Conservation (phyloP, 805 yeast genomes). For the Ogataea nakhonphanomensis region DNA sequence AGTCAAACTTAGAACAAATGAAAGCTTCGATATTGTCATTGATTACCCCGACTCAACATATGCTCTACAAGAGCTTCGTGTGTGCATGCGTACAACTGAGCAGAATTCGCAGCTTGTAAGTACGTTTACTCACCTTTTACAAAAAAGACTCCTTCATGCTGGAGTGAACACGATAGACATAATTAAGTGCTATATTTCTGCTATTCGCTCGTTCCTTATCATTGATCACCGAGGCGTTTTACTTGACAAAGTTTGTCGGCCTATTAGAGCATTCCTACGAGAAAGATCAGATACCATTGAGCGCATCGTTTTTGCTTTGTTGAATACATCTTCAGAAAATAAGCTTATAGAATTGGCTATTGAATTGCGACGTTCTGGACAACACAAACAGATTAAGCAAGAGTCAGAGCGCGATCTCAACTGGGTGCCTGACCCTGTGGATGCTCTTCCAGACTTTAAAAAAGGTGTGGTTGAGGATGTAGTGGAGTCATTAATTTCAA, state of each 20-base stretch:
- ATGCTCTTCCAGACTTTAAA: constrained; percentile 82
- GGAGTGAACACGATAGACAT: constrained; percentile 78
- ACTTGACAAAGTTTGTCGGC: constrained; percentile 71
- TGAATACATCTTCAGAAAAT: constrained; percentile 43
- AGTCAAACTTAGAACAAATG: constrained; percentile 46
- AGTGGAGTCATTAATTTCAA: constrained; percentile 66
- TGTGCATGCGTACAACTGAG: constrained; percentile 42
- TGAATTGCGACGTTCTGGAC: constrained; percentile 42
- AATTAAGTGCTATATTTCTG: constrained; percentile 62
- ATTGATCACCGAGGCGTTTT: constrained; percentile 88
- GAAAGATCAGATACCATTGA: constrained; percentile 71
- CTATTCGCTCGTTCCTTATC: constrained; percentile 65
- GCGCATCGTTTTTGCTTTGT: constrained; percentile 66
- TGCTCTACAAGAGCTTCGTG: constrained; percentile 57
- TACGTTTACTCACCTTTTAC: constrained; percentile 44
- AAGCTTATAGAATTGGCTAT: constrained; percentile 51
- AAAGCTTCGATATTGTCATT: constrained; percentile 56
- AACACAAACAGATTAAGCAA: constrained; percentile 22
- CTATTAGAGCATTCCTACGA: constrained; percentile 67
- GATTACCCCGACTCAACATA: constrained; percentile 49
- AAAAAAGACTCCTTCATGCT: constrained; percentile 59
- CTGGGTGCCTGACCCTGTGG: constrained; percentile 87
- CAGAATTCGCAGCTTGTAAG: constrained; percentile 54
- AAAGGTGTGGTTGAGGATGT: constrained; percentile 60
- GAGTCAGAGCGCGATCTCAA: constrained; percentile 47